These are phyloP conservation scores for Populus trichocarpa DNA, from an alignment of 441 rosid genomes.

Conservation along the genomic window DNA sequence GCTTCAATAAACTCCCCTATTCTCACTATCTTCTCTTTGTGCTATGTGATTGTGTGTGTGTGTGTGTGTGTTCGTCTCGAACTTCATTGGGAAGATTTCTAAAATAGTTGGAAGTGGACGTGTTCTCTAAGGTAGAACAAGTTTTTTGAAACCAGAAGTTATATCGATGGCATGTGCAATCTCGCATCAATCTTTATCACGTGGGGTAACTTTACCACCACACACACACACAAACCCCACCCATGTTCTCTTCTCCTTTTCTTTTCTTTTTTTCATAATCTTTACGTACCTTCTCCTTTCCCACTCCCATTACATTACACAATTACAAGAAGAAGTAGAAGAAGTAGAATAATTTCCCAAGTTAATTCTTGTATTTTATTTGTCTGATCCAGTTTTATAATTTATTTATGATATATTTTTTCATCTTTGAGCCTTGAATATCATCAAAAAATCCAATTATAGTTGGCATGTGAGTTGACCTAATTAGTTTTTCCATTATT, in stretches of 20 bases:
- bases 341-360: not conserved
- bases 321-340: too few species aligned
- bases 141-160: not conserved
- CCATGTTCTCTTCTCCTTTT: not conserved
- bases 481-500: too few species aligned
- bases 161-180: slow-evolving; percentile 29
- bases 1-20: not conserved
- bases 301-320: too few species aligned
- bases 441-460: not conserved
- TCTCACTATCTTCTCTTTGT: not conserved
- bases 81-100: not conserved
- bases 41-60: not conserved
- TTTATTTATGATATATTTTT: not conserved
- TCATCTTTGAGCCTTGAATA: not conserved
- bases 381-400: too few species aligned
- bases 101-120: not conserved
- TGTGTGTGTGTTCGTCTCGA: not conserved
- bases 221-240: slow-evolving; percentile 26
- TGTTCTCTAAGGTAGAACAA: not conserved
- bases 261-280: not conserved
- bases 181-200: slow-evolving; percentile 34
- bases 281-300: too few species aligned
- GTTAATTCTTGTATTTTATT: not conserved
- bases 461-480: not conserved
- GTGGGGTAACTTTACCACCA: slow-evolving; percentile 36